phyloP scores from a whole-genome alignment of 495 filamentous ascomycete species.

The Rhypophila decipiens region DNA sequence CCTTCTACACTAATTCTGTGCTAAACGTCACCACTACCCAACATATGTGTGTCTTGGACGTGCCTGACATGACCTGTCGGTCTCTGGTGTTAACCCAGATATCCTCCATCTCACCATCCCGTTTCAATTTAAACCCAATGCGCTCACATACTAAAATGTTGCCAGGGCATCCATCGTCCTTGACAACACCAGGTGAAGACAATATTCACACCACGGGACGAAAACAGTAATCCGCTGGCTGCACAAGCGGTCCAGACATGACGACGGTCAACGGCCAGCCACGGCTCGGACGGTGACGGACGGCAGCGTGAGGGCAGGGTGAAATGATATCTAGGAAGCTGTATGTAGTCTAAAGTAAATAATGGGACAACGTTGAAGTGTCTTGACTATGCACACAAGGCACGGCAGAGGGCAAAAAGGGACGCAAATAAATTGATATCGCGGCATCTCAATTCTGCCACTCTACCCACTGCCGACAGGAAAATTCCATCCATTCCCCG shows the following conservation, averaged over 20 bases:
- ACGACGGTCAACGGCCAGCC: neutral
- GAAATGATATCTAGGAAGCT: no score
- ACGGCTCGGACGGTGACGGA: neutral
- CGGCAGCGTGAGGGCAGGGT: no score
- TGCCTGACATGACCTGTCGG: neutral
- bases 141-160: neutral
- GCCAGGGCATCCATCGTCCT: no score
- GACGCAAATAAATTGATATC: constrained; percentile 7
- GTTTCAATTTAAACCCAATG: neutral
- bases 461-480: constrained; percentile 13
- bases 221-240: neutral
- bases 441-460: constrained; percentile 6
- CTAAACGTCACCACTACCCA: no score
- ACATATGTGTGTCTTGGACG: neutral
- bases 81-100: no score
- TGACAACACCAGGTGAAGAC: neutral
- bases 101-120: neutral
- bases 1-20: no score
- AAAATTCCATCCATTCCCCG: constrained; percentile 7
- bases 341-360: no score
- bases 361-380: no score
- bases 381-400: neutral
- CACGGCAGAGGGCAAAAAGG: neutral
- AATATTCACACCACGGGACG: neutral
- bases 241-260: neutral